phyloP scores from a whole-genome alignment of 2,329 filamentous ascomycete genomes.

The Tolypocladium amazonense region DNA sequence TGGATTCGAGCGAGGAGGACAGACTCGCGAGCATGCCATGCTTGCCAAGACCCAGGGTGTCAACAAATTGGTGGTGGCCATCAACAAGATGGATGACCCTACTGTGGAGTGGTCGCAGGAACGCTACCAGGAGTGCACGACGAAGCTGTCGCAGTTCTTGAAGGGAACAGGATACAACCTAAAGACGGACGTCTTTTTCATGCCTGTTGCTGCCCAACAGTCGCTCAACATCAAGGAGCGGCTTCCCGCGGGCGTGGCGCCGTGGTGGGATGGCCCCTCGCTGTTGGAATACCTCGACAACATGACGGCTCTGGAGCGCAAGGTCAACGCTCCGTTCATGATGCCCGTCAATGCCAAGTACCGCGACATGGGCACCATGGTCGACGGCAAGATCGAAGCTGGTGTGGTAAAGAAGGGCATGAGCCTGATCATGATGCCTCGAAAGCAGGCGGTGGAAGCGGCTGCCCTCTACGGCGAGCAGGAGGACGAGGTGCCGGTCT shows the following conservation, averaged over 20 bases:
- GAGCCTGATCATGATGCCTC: constrained; percentile 89
- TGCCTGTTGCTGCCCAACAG: constrained; percentile 90
- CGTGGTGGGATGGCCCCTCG: constrained; percentile 84
- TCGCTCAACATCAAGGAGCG: constrained; percentile 81
- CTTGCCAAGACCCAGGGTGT: constrained; percentile 97
- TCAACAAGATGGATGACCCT: constrained; percentile 99
- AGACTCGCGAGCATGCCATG: constrained; percentile 96
- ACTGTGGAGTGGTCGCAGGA: constrained; percentile 95
- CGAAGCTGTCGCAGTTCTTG: constrained; percentile 78
- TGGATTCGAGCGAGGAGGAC: constrained; percentile 90
- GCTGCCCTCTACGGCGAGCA: constrained; percentile 88
- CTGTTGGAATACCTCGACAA: constrained; percentile 91
- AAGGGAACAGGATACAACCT: constrained; percentile 90
- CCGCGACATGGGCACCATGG: constrained; percentile 91
- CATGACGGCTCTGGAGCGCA: constrained; percentile 89
- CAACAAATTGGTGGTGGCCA: constrained; percentile 86
- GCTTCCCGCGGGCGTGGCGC: constrained; percentile 61
- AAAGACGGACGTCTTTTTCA: constrained; percentile 87
- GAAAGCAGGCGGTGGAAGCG: constrained; percentile 70
- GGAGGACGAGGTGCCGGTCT: constrained; percentile 76
- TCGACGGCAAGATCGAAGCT: constrained; percentile 94
- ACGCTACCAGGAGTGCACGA: constrained; percentile 85
- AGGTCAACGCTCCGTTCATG: constrained; percentile 97
- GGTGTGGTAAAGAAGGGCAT: constrained; percentile 88
- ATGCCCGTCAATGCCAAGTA: constrained; percentile 97